A percentile compares a stretch with the other conserved stretches of the same genome.
These are phyloP conservation scores for Penicillium mononematosum DNA, from an alignment of 495 filamentous ascomycete genomes.

Conservation along the genomic window DNA sequence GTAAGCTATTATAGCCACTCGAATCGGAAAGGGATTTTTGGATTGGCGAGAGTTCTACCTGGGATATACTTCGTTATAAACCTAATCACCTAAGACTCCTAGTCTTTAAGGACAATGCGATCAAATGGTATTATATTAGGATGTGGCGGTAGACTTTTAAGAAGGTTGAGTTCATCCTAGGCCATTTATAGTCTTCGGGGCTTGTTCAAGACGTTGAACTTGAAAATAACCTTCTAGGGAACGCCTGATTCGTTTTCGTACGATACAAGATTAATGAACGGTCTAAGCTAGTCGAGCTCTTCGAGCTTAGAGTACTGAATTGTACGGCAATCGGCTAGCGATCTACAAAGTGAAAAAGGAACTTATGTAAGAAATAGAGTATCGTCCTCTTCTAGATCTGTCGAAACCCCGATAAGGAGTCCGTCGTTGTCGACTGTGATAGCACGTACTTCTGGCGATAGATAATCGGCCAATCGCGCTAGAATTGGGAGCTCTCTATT, in stretches of 20 bases:
- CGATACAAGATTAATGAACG: conserved; percentile 11
- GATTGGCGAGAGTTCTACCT: conserved; percentile 29
- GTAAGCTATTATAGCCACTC: conserved; percentile 40
- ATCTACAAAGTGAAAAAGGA: conserved; percentile 16
- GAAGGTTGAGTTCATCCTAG: conserved; percentile 39
- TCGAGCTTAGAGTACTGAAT: conserved; percentile 13
- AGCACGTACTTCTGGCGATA: conserved; percentile 20
- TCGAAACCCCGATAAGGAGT: conserved; percentile 22
- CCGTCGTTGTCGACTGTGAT: conserved; percentile 26
- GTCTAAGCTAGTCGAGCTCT: conserved; percentile 25
- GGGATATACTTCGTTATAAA: conserved; percentile 40
- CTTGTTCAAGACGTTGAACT: conserved; percentile 24
- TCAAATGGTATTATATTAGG: conserved; percentile 38
- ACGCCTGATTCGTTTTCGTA: conserved; percentile 15
- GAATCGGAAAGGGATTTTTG: conserved; percentile 31
- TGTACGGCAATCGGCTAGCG: conserved; percentile 17
- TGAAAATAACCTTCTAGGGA: conserved; percentile 20
- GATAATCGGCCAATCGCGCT: conserved; percentile 20
- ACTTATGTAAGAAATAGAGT: conserved; percentile 20
- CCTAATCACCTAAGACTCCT: conserved; percentile 35
- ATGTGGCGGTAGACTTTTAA: conserved; percentile 34
- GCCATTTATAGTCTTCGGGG: conserved; percentile 22
- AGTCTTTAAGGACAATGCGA: conserved; percentile 30
- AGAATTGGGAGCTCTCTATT: conserved; percentile 17
- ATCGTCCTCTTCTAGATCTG: conserved; percentile 24